Base-by-base conservation (phyloP, 805 yeast genomes). In the Schwanniomyces polymorphus region DNA sequence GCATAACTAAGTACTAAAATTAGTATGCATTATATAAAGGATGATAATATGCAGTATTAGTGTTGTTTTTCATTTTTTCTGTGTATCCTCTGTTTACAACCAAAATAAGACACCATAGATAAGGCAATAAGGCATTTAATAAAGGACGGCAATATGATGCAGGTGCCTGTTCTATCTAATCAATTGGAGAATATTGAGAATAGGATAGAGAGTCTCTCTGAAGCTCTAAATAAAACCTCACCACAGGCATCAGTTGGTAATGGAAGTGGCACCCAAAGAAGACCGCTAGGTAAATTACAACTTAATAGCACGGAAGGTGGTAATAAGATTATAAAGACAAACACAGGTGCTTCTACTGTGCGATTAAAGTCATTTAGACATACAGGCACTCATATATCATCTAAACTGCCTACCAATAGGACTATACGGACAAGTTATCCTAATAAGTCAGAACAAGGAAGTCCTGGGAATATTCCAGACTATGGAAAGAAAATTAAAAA, bases 111-210 rank as follows among this genome's bases (percentile, higher is more conserved):
- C 18, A 12, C 21, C 14, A 17, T 14, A 31, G 17, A 14, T 5
- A 14, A 14, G 11, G 7, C 7, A 14, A 2, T 14, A 3, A 31
- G 5, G 7, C 21, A 31, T 14, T 11, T 14, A 29, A 11, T 29
- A 12, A 18, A 14, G 4, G 35, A 7, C 18, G 7, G 14, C 11
- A 9, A 7, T 18, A 21, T 23, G 37, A 31, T 38, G 46, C 29
- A 41, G 14, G 11, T 42, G 5, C 27, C 44, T 5, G 33, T 45
- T 12, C 39, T 59, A 16, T 49, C 60, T 4, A 46, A 44, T 33
- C 60, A 55, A 41, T 52, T 60, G 31, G 54, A 57, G 35, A 47
- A 51, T 16, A 58, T 58, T 16, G 64, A 58, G 42, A 51, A 51
- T n/a, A 44, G 62, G 18, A 52, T 58, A 17, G 59, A 58, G 48